These are phyloP conservation scores for Immersiporthe knoxdaviesiana DNA, from an alignment of 2,329 filamentous ascomycete genomes.

Conservation along the genomic window DNA sequence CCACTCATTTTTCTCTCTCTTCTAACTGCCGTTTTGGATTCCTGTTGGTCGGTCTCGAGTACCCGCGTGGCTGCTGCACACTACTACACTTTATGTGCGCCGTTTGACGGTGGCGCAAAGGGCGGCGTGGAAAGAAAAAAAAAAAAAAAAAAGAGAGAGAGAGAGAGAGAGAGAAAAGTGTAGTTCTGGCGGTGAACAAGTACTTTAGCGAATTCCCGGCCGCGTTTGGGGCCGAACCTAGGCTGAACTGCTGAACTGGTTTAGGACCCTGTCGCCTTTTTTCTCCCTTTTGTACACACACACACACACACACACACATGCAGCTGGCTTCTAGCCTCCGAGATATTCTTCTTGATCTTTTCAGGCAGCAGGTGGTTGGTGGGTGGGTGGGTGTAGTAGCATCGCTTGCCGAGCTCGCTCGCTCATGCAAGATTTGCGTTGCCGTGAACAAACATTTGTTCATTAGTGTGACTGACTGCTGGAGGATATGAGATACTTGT, in stretches of 20 bases:
- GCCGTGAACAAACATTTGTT: background rate
- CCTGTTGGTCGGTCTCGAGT: slow-evolving; percentile 2
- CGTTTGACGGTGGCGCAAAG: slow-evolving; percentile 21
- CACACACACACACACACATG: background rate
- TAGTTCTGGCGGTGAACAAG: slow-evolving; percentile 27
- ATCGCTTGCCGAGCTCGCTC: background rate
- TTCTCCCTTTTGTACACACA: too few species aligned
- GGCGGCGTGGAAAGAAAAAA: slow-evolving; percentile 11
- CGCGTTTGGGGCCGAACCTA: background rate
- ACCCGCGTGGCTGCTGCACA: background rate
- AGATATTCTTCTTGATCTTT: background rate
- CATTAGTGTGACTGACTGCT: background rate
- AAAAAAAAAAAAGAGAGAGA: background rate
- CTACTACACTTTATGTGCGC: background rate
- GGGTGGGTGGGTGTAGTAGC: background rate
- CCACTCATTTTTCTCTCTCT: background rate
- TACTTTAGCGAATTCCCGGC: slow-evolving; percentile 14
- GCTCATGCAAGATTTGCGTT: background rate
- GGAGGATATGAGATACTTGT: background rate
- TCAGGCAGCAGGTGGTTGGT: background rate
- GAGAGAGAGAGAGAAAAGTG: slow-evolving; percentile 1
- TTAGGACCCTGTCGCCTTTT: background rate
- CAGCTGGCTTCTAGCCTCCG: slow-evolving; percentile 4
- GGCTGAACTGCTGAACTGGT: background rate
- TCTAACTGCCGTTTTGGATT: background rate